A percentile compares a stretch with the other conserved stretches of the same genome.
phyloP scores from a whole-genome alignment of 352 stramenopile species.

The Pythium chondricola region DNA sequence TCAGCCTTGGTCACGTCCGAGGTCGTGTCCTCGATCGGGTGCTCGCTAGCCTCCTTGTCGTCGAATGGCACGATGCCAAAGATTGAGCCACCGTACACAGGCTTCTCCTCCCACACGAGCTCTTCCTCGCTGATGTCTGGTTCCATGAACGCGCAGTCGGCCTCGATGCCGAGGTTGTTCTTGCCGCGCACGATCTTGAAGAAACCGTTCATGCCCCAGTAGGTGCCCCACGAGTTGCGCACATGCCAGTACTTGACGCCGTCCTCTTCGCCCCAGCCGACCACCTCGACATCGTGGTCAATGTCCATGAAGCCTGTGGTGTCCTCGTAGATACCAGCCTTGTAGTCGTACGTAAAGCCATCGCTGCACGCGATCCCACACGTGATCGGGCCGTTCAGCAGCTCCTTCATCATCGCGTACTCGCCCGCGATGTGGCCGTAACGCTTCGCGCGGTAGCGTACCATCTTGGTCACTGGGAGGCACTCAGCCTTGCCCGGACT shows the following conservation, averaged over 20 bases:
- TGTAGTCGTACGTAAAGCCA: slow-evolving; percentile 87
- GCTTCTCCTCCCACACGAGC: slow-evolving; percentile 75
- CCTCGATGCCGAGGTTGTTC: slow-evolving; percentile 92
- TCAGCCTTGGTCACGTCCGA: slow-evolving; percentile 49
- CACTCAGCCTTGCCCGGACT: slow-evolving; percentile 36
- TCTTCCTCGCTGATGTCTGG: slow-evolving; percentile 79
- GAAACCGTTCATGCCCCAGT: slow-evolving; percentile 96
- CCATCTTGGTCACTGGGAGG: slow-evolving; percentile 72
- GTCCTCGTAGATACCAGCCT: slow-evolving; percentile 88
- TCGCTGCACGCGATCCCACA: slow-evolving; percentile 91
- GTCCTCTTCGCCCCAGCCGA: slow-evolving; percentile 91
- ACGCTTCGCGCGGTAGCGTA: slow-evolving; percentile 74
- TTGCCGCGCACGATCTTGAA: slow-evolving; percentile 91
- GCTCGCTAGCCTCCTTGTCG: slow-evolving; percentile 54
- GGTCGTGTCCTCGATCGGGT: slow-evolving; percentile 89
- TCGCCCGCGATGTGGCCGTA: slow-evolving; percentile 67
- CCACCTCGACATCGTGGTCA: slow-evolving; percentile 77
- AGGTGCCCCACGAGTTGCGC: slow-evolving; percentile 92
- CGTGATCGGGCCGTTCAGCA: slow-evolving; percentile 84
- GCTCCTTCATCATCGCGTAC: slow-evolving; percentile 80
- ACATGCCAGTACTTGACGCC: slow-evolving; percentile 96
- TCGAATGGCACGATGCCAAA: slow-evolving; percentile 76
- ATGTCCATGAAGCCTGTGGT: slow-evolving; percentile 85
- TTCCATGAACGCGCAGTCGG: slow-evolving; percentile 84
- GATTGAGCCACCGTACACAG: slow-evolving; percentile 66